These are phyloP conservation scores for Globisporangium carolinianum DNA, from an alignment of 352 stramenopile species.

Conservation along the genomic window DNA sequence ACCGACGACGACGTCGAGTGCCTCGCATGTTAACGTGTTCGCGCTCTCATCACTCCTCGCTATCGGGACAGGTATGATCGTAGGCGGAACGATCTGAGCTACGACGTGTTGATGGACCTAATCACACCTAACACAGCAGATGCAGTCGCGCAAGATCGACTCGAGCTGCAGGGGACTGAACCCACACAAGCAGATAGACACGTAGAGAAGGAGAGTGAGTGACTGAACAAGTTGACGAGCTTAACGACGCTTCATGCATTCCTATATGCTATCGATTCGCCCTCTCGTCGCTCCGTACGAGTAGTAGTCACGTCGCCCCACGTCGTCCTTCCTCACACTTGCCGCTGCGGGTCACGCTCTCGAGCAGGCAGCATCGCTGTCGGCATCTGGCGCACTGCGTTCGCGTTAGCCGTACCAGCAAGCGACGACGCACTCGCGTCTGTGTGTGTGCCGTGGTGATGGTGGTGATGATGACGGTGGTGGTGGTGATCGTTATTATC, in stretches of 20 bases:
- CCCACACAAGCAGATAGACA: no score
- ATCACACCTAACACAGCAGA: no score
- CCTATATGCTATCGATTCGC: no score
- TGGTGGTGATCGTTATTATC: neutral
- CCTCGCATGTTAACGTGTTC: neutral
- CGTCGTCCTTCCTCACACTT: neutral
- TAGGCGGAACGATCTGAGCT: neutral
- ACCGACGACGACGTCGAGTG: neutral
- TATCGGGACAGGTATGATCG: neutral
- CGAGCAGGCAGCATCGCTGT: no score
- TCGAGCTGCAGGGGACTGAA: no score
- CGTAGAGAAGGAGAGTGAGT: no score
- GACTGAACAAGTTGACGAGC: no score
- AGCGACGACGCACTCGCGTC: neutral
- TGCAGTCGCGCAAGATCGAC: no score
- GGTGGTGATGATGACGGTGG: neutral
- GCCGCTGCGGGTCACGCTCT: neutral
- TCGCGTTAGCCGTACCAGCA: neutral
- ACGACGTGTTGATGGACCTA: neutral
- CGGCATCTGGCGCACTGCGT: slow-evolving; percentile 1
- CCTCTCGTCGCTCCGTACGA: no score
- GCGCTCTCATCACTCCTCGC: neutral
- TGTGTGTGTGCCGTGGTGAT: neutral
- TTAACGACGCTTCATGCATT: no score
- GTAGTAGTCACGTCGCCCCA: neutral